Base-by-base conservation (phyloP, 2,329 filamentous ascomycete genomes). In the Exserohilum rostratum region DNA sequence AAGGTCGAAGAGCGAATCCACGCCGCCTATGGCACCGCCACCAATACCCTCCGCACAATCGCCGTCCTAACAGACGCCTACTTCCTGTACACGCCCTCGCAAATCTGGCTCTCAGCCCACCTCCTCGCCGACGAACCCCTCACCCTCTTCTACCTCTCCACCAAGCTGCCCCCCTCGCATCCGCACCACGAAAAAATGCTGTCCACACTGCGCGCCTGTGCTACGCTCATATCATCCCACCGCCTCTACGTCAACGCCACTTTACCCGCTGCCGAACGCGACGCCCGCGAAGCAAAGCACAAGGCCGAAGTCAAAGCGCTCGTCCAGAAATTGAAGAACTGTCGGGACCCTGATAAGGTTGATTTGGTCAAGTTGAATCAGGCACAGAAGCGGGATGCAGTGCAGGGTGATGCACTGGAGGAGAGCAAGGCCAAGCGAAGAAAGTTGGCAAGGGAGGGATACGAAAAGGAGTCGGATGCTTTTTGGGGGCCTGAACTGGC, bases 31-130 rank as follows among this genome's bases (percentile, higher is more conserved):
- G 80, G 81, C n/a, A 83, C 83, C 47, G 90, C 93, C 0, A 84
- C 90, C 37, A 54, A 70, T 12, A 70, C 68, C 3, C 64, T 78
- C 20, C 77, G 79, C 35, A 89, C 87, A 50, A 90, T 90, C 53
- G 90, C 92, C 0, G 80, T 96, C 46, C 83, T 97, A 57, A 96
- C 93, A 22, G 95, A 99, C 68, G 92, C 86, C n/a, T 98, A 98
- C 78, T 97, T 98, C 77, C 89, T 96, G 75, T 98, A 90, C 77
- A 93, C 93, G 0, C 95, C 95, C 0, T 90, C 90, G 20, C 95
- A 99, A 74, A 96, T 98, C 72, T 93, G 93, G 87, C 83, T 98
- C 55, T 88, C 91, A 0, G 87, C 93, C 0, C 77, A 97, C 25
- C 81, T 88, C 12, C 83, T 96, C 46, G 90, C 88, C 0, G 93